Evolutionary conservation across 768 basidiomycete species (phyloP).

Genomic region (Leccinum barrowsii): DNA sequence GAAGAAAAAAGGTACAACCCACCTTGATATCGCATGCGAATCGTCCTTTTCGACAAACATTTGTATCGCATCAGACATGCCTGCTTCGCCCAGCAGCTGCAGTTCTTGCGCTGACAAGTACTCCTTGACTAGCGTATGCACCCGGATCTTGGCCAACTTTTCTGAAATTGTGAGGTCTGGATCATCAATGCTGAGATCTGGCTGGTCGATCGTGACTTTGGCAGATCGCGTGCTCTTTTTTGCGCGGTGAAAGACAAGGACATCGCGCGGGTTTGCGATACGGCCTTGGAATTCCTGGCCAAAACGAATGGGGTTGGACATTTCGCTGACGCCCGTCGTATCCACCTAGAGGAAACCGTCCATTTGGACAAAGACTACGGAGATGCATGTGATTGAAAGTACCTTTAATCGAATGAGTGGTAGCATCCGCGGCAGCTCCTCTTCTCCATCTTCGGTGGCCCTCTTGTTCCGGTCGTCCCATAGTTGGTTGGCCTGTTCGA

Average conservation of each 20-base stretch:
- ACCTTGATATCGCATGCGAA: slow-evolving; percentile 87
- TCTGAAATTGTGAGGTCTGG: slow-evolving; percentile 62
- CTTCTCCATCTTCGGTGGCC: slow-evolving; percentile 60
- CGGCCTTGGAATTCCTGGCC: slow-evolving; percentile 91
- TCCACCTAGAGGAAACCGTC: slow-evolving; percentile 57
- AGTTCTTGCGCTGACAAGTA: slow-evolving; percentile 91
- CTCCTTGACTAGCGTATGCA: slow-evolving; percentile 87
- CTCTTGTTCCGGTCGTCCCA: slow-evolving; percentile 26
- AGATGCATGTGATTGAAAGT: background rate
- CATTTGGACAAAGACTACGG: background rate
- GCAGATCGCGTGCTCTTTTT: slow-evolving; percentile 47
- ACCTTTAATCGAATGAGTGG: slow-evolving; percentile 87
- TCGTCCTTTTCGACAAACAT: slow-evolving; percentile 98
- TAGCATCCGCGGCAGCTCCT: slow-evolving; percentile 65
- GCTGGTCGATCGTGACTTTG: slow-evolving; percentile 71
- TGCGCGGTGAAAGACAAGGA: slow-evolving; percentile 84
- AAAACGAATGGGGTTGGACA: slow-evolving; percentile 94
- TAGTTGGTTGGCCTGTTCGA: slow-evolving; percentile 62
- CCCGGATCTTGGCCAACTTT: slow-evolving; percentile 76
- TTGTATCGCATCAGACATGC: slow-evolving; percentile 92
- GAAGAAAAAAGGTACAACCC: slow-evolving; percentile 29
- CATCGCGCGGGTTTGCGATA: slow-evolving; percentile 92
- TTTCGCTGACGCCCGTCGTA: slow-evolving; percentile 85
- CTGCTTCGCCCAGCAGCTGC: slow-evolving; percentile 84
- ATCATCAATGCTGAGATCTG: slow-evolving; percentile 80